phyloP scores from a whole-genome alignment of 2,329 filamentous ascomycete species.

The Epichloe hybrida region DNA sequence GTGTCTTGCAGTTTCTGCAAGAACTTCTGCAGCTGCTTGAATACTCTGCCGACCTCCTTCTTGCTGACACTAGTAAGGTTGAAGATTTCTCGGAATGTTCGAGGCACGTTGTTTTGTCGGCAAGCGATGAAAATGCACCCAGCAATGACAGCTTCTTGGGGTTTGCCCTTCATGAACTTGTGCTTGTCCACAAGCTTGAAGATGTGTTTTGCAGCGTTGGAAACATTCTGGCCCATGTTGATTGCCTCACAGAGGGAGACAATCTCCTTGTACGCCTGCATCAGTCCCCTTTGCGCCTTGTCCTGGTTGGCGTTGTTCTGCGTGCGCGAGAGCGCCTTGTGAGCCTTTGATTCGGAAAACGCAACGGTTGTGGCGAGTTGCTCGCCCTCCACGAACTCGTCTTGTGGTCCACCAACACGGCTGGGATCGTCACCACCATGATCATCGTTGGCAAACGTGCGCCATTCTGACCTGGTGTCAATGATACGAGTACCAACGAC shows the following conservation, averaged over 20 bases:
- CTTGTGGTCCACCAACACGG: slow-evolving; percentile 89
- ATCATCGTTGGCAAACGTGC: slow-evolving; percentile 97
- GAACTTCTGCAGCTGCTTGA: slow-evolving; percentile 86
- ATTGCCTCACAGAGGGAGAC: slow-evolving; percentile 79
- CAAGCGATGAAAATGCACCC: slow-evolving; percentile 97
- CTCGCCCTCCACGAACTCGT: slow-evolving; percentile 78
- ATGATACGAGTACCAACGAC: slow-evolving; percentile 86
- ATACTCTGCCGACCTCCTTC: slow-evolving; percentile 93
- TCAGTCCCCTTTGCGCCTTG: slow-evolving; percentile 68
- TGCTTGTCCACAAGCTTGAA: slow-evolving; percentile 91
- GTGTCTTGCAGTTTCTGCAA: slow-evolving; percentile 58
- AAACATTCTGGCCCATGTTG: slow-evolving; percentile 65
- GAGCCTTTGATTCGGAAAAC: slow-evolving; percentile 59
- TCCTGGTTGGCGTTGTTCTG: slow-evolving; percentile 78
- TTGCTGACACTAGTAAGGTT: slow-evolving; percentile 86
- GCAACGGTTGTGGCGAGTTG: slow-evolving; percentile 83
- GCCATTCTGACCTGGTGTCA: slow-evolving; percentile 94
- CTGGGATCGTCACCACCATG: slow-evolving; percentile 93
- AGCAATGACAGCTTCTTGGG: slow-evolving; percentile 83
- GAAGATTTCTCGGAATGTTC: slow-evolving; percentile 91
- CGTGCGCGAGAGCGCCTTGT: slow-evolving; percentile 65
- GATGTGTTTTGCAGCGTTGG: slow-evolving; percentile 84
- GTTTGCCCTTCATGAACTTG: slow-evolving; percentile 90
- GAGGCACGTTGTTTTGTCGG: slow-evolving; percentile 71
- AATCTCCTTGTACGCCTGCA: slow-evolving; percentile 83